Percentiles rank a stretch among this genome's conserved stretches.
phyloP scores from a whole-genome alignment of 805 yeast genomes.

The Dipodascopsis tothii region DNA sequence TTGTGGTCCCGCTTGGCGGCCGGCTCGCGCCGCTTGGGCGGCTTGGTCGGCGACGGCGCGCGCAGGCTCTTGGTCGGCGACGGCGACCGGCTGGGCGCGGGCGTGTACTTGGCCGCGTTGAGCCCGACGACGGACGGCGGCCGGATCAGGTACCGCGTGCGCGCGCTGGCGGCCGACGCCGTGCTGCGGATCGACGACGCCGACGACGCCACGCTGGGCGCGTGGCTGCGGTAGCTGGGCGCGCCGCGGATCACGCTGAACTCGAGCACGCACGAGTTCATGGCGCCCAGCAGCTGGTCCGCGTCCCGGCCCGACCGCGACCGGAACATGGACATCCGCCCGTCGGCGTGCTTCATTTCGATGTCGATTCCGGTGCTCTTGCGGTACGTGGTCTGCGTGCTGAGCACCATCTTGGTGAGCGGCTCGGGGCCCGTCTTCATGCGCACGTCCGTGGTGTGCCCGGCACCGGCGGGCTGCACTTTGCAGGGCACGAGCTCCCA shows the following conservation, averaged over 20 bases:
- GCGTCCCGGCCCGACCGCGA: constrained; percentile 23
- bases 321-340: constrained; percentile 22
- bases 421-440: background rate
- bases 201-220: background rate
- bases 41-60: background rate
- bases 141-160: too few relatives aligned
- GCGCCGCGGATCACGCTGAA: background rate
- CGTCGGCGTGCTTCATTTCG: constrained; percentile 16
- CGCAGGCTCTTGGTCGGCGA: background rate
- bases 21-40: too few relatives aligned
- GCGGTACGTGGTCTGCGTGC: constrained; percentile 11
- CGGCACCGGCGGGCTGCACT: constrained; percentile 1
- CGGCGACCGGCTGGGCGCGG: background rate
- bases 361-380: constrained; percentile 25
- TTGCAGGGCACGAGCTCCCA: constrained; percentile 16
- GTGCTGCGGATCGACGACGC: background rate
- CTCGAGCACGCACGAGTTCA: constrained; percentile 15
- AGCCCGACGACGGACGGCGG: too few relatives aligned
- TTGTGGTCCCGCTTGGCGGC: background rate
- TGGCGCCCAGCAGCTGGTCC: constrained; percentile 22
- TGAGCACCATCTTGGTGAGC: constrained; percentile 9
- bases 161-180: background rate
- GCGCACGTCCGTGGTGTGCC: background rate
- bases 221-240: background rate
- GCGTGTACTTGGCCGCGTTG: background rate